Evolutionary conservation across 2,329 filamentous ascomycete species (phyloP).

Genomic region (Fusarium irregulare): DNA sequence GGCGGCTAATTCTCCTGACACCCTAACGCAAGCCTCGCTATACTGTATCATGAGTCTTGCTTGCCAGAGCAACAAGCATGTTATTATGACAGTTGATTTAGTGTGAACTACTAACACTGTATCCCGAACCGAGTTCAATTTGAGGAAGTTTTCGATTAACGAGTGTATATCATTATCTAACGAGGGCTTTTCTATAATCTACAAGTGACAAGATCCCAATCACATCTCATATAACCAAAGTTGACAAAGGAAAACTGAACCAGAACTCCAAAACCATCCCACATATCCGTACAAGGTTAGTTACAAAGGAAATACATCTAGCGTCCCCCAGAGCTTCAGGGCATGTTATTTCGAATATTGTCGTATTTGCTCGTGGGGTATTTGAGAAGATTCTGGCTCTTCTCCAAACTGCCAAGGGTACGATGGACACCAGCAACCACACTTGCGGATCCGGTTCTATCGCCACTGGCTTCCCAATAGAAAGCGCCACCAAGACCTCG

Average conservation of each 20-base stretch:
- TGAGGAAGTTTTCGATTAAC: neutral
- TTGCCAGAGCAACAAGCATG: neutral
- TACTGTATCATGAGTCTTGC: neutral
- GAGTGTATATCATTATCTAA: slow-evolving; percentile 12
- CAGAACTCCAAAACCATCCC: slow-evolving; percentile 4
- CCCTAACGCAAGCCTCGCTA: neutral
- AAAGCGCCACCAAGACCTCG: slow-evolving; percentile 77
- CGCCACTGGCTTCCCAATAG: slow-evolving; percentile 86
- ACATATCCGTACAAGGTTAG: slow-evolving; percentile 6
- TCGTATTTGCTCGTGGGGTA: slow-evolving; percentile 69
- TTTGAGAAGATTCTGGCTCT: slow-evolving; percentile 61
- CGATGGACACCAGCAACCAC: slow-evolving; percentile 66
- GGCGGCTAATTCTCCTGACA: no score
- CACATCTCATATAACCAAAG: slow-evolving; percentile 4
- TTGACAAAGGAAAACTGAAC: slow-evolving; percentile 4
- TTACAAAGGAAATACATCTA: slow-evolving; percentile 8
- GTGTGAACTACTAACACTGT: no score
- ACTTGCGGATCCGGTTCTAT: slow-evolving; percentile 64
- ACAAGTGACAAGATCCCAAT: slow-evolving; percentile 22
- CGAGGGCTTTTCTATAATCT: slow-evolving; percentile 31
- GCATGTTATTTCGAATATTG: slow-evolving; percentile 62
- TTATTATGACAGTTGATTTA: neutral
- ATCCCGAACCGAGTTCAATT: no score
- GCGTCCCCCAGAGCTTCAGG: slow-evolving; percentile 6
- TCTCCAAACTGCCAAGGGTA: slow-evolving; percentile 61